Evolutionary conservation across 768 basidiomycete species (phyloP).

Genomic region (Trametes sanguinea): DNA sequence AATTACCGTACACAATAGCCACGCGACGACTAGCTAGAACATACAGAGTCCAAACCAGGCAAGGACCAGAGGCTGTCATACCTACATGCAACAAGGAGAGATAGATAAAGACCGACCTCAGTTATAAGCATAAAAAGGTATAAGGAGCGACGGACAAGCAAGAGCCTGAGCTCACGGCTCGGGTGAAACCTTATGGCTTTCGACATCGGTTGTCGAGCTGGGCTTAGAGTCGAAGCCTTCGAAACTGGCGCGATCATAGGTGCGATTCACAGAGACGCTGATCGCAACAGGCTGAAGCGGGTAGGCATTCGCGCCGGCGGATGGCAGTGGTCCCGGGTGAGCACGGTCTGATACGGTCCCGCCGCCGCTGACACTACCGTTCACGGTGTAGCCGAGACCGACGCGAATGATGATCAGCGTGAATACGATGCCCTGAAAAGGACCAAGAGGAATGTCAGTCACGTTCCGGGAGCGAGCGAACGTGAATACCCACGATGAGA

Average conservation of each 20-base stretch:
- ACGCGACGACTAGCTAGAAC: no score
- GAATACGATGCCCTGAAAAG: constrained; percentile 18
- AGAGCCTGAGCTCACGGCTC: background rate
- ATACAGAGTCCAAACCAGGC: no score
- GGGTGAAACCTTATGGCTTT: constrained; percentile 7
- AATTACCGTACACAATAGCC: no score
- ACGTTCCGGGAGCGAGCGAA: background rate
- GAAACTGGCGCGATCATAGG: constrained; percentile 4
- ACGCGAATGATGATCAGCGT: constrained; percentile 24
- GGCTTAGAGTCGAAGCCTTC: constrained; percentile 13
- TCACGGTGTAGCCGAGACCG: constrained; percentile 23
- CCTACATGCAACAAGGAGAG: no score
- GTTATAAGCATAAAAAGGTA: background rate
- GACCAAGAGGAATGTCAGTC: background rate
- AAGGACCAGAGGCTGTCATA: no score
- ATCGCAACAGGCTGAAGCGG: constrained; percentile 7
- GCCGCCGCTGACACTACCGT: constrained; percentile 5
- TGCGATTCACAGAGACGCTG: constrained; percentile 10
- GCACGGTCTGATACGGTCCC: background rate
- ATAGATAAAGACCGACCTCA: no score
- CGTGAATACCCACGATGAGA: constrained; percentile 13
- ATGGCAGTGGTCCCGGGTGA: background rate
- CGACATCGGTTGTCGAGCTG: background rate
- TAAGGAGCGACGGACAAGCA: background rate
- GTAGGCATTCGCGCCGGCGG: constrained; percentile 5